Evolutionary conservation across 306 rosid genomes (phyloP).

Genomic region (Vigna reflexopilosa): DNA sequence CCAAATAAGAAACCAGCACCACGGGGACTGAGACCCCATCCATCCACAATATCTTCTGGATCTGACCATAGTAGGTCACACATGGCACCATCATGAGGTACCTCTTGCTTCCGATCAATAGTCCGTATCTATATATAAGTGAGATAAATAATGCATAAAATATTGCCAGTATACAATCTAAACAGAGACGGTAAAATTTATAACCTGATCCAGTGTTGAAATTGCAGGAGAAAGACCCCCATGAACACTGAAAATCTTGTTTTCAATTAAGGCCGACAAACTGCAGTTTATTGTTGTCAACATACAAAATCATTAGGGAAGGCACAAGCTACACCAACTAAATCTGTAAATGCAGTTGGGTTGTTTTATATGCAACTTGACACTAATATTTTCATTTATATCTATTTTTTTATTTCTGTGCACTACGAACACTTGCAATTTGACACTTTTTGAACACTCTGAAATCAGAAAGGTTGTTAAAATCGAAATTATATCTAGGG

Average conservation of each 20-base stretch:
- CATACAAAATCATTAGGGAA: constrained; percentile 38
- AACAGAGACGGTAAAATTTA: constrained; percentile 40
- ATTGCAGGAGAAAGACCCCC: constrained; percentile 99
- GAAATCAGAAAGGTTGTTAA: neutral
- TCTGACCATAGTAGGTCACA: constrained; percentile 99
- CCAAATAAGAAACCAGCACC: constrained; percentile 99
- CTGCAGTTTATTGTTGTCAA: constrained; percentile 55
- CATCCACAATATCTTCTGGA: constrained; percentile 97
- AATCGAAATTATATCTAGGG: neutral
- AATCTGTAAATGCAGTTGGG: constrained; percentile 30
- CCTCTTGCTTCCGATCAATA: constrained; percentile 99
- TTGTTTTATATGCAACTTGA: constrained; percentile 37
- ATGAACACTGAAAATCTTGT: constrained; percentile 93
- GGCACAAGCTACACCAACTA: constrained; percentile 29
- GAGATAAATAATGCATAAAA: constrained; percentile 14
- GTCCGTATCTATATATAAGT: constrained; percentile 71
- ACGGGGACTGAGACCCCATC: constrained; percentile 99
- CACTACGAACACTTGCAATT: neutral
- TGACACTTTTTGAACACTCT: neutral
- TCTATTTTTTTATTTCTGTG: constrained; percentile 15
- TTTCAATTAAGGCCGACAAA: constrained; percentile 94
- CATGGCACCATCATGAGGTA: constrained; percentile 99
- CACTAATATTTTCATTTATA: constrained; percentile 23
- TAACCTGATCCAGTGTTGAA: constrained; percentile 93
- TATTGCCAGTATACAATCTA: constrained; percentile 20